Conservation (phyloP, 2,329 filamentous ascomycete genomes). For the Pseudogymnoascus pannorum region DNA sequence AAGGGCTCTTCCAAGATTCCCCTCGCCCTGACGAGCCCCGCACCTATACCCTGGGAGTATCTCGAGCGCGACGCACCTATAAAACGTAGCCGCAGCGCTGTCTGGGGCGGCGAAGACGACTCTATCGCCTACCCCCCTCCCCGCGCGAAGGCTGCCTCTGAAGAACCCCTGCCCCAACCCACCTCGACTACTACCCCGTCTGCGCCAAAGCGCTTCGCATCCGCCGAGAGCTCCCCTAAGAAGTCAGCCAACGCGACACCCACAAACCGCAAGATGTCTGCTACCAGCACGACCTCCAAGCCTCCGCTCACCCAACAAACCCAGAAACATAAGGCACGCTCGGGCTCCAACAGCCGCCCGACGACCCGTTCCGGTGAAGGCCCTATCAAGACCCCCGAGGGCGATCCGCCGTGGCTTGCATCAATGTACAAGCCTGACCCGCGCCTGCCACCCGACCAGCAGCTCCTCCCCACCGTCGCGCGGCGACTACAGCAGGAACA, state of each 20-base stretch:
- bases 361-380: conserved; percentile 52
- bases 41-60: conserved; percentile 64
- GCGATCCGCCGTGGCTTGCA: conserved; percentile 91
- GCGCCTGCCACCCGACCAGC: conserved; percentile 85
- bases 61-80: conserved; percentile 67
- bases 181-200: conserved; percentile 36
- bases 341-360: conserved; percentile 46
- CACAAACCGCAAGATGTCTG: conserved; percentile 19
- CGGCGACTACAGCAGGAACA: conserved; percentile 86
- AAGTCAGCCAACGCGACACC: conserved; percentile 33
- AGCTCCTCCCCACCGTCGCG: conserved; percentile 89
- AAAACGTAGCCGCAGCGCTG: conserved; percentile 51
- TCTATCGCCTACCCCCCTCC: conserved; percentile 52
- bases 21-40: conserved; percentile 70
- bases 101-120: conserved; percentile 47
- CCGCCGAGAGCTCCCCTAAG: conserved; percentile 45
- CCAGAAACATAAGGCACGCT: not conserved
- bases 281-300: not conserved
- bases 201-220: conserved; percentile 18
- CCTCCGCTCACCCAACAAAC: not conserved
- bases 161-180: conserved; percentile 48
- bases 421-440: conserved; percentile 95
- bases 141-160: conserved; percentile 64
- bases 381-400: conserved; percentile 67
- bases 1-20: conserved; percentile 77